phyloP scores from a whole-genome alignment of 2,329 filamentous ascomycete species.

The Ophiosphaerella herpotricha region DNA sequence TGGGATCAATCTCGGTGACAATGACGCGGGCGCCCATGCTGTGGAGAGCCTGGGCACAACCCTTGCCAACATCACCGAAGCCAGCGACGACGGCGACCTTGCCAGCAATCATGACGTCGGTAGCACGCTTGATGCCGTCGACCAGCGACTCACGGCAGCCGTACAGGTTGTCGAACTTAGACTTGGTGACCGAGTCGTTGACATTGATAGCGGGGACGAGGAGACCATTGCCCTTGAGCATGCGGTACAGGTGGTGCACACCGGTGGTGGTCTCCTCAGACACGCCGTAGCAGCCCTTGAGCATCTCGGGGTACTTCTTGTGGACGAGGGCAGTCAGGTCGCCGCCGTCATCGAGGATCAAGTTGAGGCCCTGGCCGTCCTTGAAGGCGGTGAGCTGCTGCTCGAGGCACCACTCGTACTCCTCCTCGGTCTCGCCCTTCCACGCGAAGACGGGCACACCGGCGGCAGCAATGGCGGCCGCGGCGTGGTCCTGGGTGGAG shows the following conservation, averaged over 20 bases:
- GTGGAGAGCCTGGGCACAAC: constrained; percentile 92
- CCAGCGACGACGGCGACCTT: constrained; percentile 98
- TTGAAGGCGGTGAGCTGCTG: constrained; percentile 98
- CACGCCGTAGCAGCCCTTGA: constrained; percentile 97
- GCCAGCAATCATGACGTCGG: constrained; percentile 99
- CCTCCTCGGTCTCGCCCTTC: constrained; percentile 97
- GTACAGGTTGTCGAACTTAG: constrained; percentile 99
- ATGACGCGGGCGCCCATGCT: constrained; percentile 97
- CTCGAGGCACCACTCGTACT: constrained; percentile 99
- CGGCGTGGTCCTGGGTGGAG: constrained; percentile 98
- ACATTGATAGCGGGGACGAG: constrained; percentile 96
- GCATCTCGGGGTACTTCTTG: constrained; percentile 97
- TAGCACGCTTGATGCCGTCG: constrained; percentile 99
- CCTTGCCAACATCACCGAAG: constrained; percentile 99
- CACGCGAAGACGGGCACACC: constrained; percentile 87
- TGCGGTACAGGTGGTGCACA: constrained; percentile 98
- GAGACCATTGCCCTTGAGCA: constrained; percentile 79
- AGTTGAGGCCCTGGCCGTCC: constrained; percentile 93
- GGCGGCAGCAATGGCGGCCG: constrained; percentile 91
- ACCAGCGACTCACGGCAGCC: constrained; percentile 98
- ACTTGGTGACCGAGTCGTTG: constrained; percentile 99
- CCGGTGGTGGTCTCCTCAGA: constrained; percentile 99
- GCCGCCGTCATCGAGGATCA: constrained; percentile 98
- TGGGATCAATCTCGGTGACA: constrained; percentile 96
- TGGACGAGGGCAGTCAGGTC: constrained; percentile 96